Conservation (phyloP, 139 green algal genomes). For the Micractinium conductrix region DNA sequence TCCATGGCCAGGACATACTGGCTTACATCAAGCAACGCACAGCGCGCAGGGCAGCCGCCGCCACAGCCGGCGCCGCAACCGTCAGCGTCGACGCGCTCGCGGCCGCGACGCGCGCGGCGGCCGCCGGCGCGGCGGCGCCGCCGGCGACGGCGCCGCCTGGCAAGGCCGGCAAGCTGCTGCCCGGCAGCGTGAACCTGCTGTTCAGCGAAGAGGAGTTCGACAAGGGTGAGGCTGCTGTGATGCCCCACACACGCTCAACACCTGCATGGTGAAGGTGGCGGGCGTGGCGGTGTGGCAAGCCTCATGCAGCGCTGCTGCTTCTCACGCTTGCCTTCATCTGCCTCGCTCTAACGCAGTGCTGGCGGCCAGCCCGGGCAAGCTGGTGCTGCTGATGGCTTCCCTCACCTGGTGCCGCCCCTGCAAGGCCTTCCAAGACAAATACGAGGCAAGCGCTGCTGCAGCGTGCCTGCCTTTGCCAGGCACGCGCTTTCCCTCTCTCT, state of each 20-base stretch:
- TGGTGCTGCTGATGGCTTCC: slow-evolving; percentile 56
- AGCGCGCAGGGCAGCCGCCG: neutral
- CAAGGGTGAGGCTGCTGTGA: slow-evolving; percentile 2
- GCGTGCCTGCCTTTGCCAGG: neutral
- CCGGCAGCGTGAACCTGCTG: slow-evolving; percentile 42
- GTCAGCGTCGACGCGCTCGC: neutral
- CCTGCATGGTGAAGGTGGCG: neutral
- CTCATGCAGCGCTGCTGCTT: neutral
- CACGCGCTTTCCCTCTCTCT: neutral
- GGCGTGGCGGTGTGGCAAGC: neutral
- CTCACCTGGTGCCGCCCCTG: slow-evolving; percentile 65
- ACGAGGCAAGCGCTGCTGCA: slow-evolving; percentile 20
- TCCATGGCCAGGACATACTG: slow-evolving; percentile 23
- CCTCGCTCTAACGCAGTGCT: slow-evolving; percentile 1
- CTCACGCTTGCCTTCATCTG: neutral
- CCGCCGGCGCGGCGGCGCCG: neutral
- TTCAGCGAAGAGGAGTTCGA: slow-evolving; percentile 49
- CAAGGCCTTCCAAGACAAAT: slow-evolving; percentile 50
- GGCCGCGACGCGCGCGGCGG: neutral
- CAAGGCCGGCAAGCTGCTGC: slow-evolving; percentile 7
- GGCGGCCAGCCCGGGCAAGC: slow-evolving; percentile 25
- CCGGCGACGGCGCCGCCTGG: neutral
- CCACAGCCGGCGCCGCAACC: neutral
- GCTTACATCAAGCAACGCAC: slow-evolving; percentile 38
- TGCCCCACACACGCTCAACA: neutral